Conservation (phyloP, 805 yeast genomes). For the Teunomyces funiuensis region DNA sequence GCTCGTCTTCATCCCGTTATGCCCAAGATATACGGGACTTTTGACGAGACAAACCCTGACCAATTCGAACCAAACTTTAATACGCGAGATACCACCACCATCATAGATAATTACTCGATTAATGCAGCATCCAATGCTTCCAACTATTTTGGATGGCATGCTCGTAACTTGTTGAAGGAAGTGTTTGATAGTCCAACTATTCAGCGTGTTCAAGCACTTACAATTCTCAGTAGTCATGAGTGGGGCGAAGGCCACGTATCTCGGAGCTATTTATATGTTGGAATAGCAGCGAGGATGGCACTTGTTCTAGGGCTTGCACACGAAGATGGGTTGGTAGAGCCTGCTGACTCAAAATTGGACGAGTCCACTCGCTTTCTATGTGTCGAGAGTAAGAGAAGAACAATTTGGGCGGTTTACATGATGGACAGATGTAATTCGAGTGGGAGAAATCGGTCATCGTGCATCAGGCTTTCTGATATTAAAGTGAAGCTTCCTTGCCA, state of each 20-base stretch:
- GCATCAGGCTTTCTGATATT: constrained; percentile 33
- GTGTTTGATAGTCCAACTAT: constrained; percentile 39
- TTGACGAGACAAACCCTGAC: constrained; percentile 27
- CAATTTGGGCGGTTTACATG: constrained; percentile 43
- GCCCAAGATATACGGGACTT: constrained; percentile 31
- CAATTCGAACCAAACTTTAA: constrained; percentile 22
- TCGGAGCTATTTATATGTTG: constrained; percentile 35
- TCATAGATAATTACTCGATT: constrained; percentile 2
- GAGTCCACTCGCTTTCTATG: constrained; percentile 19
- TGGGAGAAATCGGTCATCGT: constrained; percentile 32
- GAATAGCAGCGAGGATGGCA: constrained; percentile 43
- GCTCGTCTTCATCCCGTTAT: constrained; percentile 33
- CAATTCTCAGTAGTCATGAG: constrained; percentile 38
- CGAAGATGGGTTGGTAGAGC: constrained; percentile 13
- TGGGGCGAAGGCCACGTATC: constrained; percentile 43
- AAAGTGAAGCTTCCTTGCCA: constrained; percentile 29
- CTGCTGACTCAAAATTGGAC: constrained; percentile 8
- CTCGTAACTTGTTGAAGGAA: constrained; percentile 27
- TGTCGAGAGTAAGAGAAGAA: constrained; percentile 33
- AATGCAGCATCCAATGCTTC: constrained; percentile 30
- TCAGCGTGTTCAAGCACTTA: constrained; percentile 37
- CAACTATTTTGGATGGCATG: constrained; percentile 40
- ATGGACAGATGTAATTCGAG: constrained; percentile 42
- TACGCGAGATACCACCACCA: not conserved
- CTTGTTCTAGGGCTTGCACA: constrained; percentile 29